phyloP scores from a whole-genome alignment of 768 basidiomycete genomes.

The Rhodotorula paludigena region DNA sequence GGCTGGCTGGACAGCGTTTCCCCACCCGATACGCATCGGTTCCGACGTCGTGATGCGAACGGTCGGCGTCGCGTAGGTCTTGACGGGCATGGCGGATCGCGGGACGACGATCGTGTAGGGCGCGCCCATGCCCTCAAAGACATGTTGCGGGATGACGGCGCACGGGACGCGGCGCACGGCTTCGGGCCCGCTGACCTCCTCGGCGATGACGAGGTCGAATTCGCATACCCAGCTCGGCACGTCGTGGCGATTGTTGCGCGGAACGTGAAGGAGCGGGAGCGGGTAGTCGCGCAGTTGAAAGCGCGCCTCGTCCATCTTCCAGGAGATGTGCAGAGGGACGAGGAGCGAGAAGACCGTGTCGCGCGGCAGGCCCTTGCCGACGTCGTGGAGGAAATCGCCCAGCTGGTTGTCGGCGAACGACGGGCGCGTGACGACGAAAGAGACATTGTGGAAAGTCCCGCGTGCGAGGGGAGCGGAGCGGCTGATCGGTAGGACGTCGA shows the following conservation, averaged over 20 bases:
- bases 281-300: constrained; percentile 80
- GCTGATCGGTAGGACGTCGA: constrained; percentile 46
- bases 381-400: constrained; percentile 61
- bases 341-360: constrained; percentile 72
- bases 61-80: constrained; percentile 74
- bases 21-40: constrained; percentile 77
- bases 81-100: constrained; percentile 92
- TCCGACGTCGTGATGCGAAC: constrained; percentile 63
- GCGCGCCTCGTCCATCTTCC: constrained; percentile 60
- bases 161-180: constrained; percentile 53
- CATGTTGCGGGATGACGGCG: constrained; percentile 59
- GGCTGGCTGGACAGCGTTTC: constrained; percentile 75
- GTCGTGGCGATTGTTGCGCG: constrained; percentile 48
- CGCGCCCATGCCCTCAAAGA: constrained; percentile 50
- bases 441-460: constrained; percentile 58
- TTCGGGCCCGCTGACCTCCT: constrained; percentile 62
- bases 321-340: constrained; percentile 71
- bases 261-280: constrained; percentile 72
- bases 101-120: constrained; percentile 54
- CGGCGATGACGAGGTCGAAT: constrained; percentile 75
- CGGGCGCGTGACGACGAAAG: constrained; percentile 57
- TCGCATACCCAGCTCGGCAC: constrained; percentile 60
- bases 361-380: constrained; percentile 64
- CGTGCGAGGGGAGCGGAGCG: constrained; percentile 66
- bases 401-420: constrained; percentile 57